Evolutionary conservation across 768 basidiomycete genomes (phyloP).

Genomic region (Trametes cubensis): DNA sequence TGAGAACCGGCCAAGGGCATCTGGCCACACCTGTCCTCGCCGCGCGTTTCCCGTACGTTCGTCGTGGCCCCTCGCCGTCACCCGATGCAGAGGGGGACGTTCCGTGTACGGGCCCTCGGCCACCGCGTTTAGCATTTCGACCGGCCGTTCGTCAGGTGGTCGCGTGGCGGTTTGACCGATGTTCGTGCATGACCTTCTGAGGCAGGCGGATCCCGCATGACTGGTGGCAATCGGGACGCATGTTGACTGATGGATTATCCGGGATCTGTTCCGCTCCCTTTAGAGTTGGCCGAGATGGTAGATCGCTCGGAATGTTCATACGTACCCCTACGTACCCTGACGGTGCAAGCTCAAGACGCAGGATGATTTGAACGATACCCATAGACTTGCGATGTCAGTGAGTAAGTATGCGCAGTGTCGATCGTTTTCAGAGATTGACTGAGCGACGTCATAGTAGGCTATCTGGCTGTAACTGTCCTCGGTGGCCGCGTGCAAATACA

Average conservation of each 20-base stretch:
- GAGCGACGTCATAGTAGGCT: too few relatives aligned
- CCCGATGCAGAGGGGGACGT: background rate
- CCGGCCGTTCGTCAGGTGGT: background rate
- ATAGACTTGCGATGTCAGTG: too few relatives aligned
- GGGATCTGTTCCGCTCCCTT: background rate
- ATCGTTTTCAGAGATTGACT: too few relatives aligned
- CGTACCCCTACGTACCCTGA: too few relatives aligned
- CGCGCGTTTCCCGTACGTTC: background rate
- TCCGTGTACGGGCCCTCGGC: background rate
- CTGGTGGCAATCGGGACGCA: background rate
- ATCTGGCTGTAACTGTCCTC: too few relatives aligned
- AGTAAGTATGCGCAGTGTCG: too few relatives aligned
- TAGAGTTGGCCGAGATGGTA: background rate
- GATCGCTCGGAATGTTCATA: too few relatives aligned
- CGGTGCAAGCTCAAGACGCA: too few relatives aligned
- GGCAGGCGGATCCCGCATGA: too few relatives aligned
- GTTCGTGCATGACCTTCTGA: too few relatives aligned
- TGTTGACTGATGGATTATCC: background rate
- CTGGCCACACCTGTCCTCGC: background rate
- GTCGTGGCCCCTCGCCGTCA: constrained; percentile 4
- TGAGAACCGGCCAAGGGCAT: constrained; percentile 1
- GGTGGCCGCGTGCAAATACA: too few relatives aligned
- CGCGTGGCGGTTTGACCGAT: background rate
- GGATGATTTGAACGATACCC: too few relatives aligned
- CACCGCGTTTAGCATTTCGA: background rate